These are phyloP conservation scores for Kitagawia praeruptora DNA, from an alignment of 129 eudicot genomes.

Conservation along the genomic window DNA sequence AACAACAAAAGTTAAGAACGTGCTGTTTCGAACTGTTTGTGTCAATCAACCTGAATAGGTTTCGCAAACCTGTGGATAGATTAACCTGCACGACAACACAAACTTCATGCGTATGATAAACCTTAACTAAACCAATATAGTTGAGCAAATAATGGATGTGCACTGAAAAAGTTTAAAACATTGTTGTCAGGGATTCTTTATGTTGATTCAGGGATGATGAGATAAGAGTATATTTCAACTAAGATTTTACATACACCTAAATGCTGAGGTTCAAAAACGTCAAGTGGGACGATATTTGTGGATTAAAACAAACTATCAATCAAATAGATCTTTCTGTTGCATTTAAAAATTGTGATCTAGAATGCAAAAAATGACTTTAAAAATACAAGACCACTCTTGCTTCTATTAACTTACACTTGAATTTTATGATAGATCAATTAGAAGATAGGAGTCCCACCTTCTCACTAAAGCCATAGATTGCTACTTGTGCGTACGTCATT, in stretches of 20 bases:
- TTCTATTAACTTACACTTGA: neutral
- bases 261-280: neutral
- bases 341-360: neutral
- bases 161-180: neutral
- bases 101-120: neutral
- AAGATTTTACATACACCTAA: neutral
- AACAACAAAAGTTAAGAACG: neutral
- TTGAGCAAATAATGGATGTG: neutral
- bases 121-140: neutral
- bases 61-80: neutral
- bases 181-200: neutral
- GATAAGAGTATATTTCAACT: neutral
- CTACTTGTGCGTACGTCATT: too few species aligned
- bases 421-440: neutral
- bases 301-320: neutral
- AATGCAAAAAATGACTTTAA: neutral
- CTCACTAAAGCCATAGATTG: too few species aligned
- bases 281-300: neutral
- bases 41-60: neutral
- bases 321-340: neutral
- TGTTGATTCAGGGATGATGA: neutral
- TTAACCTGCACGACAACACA: neutral
- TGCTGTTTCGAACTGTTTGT: neutral
- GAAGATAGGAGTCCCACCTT: too few species aligned
- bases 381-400: neutral